phyloP scores from a whole-genome alignment of 169 alveolate species.

The Besnoitia besnoiti region DNA sequence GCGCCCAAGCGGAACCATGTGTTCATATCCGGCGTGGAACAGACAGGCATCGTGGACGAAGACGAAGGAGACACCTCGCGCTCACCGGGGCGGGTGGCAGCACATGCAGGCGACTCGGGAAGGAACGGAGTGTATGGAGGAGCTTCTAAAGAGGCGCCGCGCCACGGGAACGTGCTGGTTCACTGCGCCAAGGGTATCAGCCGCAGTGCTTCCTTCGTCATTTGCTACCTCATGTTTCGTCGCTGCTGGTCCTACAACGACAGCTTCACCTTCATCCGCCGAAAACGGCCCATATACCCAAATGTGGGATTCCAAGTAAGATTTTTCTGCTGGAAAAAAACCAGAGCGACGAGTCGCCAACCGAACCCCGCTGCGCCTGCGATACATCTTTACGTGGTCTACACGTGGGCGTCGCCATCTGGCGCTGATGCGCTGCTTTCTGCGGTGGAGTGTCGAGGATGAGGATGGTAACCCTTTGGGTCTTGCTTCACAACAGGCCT shows the following conservation, averaged over 20 bases:
- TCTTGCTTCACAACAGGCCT: too few relatives aligned
- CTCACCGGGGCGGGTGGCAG: not conserved
- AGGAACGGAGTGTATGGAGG: not conserved
- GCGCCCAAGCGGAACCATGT: not conserved
- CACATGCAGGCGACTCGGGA: not conserved
- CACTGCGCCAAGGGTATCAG: slow-evolving; percentile 49
- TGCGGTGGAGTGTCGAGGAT: too few relatives aligned
- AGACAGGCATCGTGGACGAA: not conserved
- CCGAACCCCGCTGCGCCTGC: too few relatives aligned
- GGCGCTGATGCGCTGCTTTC: too few relatives aligned
- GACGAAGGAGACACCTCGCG: not conserved
- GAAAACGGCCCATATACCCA: slow-evolving; percentile 39
- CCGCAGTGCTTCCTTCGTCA: slow-evolving; percentile 48
- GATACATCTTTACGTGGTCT: too few relatives aligned
- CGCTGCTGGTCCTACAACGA: slow-evolving; percentile 49
- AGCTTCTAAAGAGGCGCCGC: not conserved
- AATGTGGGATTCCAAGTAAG: slow-evolving; percentile 59
- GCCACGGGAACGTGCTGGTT: slow-evolving; percentile 43
- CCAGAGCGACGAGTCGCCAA: too few relatives aligned
- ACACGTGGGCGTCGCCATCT: too few relatives aligned
- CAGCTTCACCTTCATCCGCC: slow-evolving; percentile 7
- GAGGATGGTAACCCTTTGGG: too few relatives aligned
- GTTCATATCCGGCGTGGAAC: not conserved
- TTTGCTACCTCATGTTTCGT: slow-evolving; percentile 46
- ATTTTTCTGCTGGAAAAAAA: too few relatives aligned